These are phyloP conservation scores for Ceratobasidium sp. DNA, from an alignment of 1,284 basidiomycete species.

Conservation along the genomic window DNA sequence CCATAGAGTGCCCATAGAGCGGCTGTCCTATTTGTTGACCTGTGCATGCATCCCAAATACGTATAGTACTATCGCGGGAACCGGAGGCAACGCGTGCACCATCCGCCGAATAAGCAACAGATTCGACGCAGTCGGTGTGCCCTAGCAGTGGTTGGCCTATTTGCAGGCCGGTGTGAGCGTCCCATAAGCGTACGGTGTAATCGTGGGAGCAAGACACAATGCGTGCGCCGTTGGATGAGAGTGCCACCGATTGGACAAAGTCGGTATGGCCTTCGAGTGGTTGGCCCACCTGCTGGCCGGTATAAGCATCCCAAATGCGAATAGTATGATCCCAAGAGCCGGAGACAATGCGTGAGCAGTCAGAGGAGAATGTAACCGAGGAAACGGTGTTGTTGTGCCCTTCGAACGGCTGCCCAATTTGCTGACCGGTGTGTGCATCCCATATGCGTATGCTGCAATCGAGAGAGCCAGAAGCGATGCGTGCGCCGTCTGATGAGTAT, in stretches of 20 bases:
- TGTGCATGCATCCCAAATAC: background rate
- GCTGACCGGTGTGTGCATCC: background rate
- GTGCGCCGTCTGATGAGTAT: background rate
- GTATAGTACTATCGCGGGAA: background rate
- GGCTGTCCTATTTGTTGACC: background rate
- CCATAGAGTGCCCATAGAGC: background rate
- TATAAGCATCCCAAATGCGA: background rate
- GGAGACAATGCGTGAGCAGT: background rate
- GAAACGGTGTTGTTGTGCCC: background rate
- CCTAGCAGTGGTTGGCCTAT: no score
- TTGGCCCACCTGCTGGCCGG: background rate
- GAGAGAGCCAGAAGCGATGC: background rate
- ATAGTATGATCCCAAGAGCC: background rate
- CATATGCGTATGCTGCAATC: conserved; percentile 3
- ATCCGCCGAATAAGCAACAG: conserved; percentile 3
- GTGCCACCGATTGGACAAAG: background rate
- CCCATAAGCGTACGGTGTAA: conserved; percentile 4
- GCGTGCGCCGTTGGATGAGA: background rate
- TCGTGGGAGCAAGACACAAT: conserved; percentile 15
- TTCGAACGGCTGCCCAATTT: background rate
- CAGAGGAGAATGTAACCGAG: conserved; percentile 1
- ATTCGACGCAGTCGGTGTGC: background rate
- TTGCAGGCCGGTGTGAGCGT: background rate
- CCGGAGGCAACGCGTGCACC: conserved; percentile 6
- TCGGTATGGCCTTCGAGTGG: background rate